Percentiles rank a stretch among this genome's conserved stretches.
These are phyloP conservation scores for Coprinellus aureogranulatus DNA, from an alignment of 768 basidiomycete species.

Conservation along the genomic window DNA sequence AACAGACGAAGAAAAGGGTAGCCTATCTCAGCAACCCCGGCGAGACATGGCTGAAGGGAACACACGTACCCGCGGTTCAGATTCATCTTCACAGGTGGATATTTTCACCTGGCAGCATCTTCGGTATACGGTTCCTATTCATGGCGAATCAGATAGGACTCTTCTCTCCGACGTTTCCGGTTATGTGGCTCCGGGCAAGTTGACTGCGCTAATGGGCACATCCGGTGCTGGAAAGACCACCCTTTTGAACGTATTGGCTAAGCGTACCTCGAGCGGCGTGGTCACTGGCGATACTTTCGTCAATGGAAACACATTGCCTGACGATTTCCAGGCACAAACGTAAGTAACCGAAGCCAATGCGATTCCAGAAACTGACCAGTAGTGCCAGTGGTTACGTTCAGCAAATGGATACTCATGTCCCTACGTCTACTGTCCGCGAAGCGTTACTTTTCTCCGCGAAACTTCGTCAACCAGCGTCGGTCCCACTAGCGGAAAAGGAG, in stretches of 20 bases:
- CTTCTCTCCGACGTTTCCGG: conserved; percentile 75
- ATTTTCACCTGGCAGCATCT: conserved; percentile 82
- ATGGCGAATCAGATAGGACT: conserved; percentile 39
- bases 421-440: conserved; percentile 77
- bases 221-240: conserved; percentile 57
- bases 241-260: conserved; percentile 55
- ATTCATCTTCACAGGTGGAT: conserved; percentile 36
- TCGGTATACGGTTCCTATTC: conserved; percentile 64
- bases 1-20: conserved; percentile 19
- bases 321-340: conserved; percentile 66
- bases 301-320: conserved; percentile 50
- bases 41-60: conserved; percentile 24
- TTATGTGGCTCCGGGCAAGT: conserved; percentile 77
- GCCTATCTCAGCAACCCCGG: conserved; percentile 4
- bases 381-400: conserved; percentile 66
- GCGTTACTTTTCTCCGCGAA: conserved; percentile 80
- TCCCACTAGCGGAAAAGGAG: conserved; percentile 70
- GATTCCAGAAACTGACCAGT: not conserved
- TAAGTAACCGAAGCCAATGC: conserved; percentile 8
- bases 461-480: conserved; percentile 69
- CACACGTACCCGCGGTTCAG: conserved; percentile 20
- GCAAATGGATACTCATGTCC: conserved; percentile 79
- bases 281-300: conserved; percentile 54
- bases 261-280: conserved; percentile 46
- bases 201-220: conserved; percentile 77